Evolutionary conservation across 306 rosid species (phyloP).

Genomic region (Rosa chinensis): DNA sequence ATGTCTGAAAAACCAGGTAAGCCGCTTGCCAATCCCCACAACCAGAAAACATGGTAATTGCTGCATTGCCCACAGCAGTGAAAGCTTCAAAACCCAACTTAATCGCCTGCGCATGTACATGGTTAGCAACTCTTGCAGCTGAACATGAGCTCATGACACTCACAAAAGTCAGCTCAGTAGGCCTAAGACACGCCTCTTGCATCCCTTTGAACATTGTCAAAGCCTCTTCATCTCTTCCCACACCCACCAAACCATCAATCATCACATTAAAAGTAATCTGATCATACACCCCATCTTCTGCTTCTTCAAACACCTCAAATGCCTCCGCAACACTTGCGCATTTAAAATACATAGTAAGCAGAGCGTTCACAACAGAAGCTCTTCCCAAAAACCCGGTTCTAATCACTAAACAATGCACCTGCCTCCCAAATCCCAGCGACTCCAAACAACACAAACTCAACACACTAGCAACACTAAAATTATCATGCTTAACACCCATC

Average conservation of each 20-base stretch:
- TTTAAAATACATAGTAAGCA: slow-evolving; percentile 67
- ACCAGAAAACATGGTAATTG: slow-evolving; percentile 71
- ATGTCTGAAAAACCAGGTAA: slow-evolving; percentile 44
- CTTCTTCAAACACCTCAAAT: slow-evolving; percentile 54
- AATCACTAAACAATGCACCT: slow-evolving; percentile 53
- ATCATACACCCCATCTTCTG: slow-evolving; percentile 37
- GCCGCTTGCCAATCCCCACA: slow-evolving; percentile 53
- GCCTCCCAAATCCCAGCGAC: slow-evolving; percentile 55
- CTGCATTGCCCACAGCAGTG: slow-evolving; percentile 61
- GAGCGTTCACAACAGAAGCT: slow-evolving; percentile 66
- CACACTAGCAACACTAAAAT: slow-evolving; percentile 55
- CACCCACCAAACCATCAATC: slow-evolving; percentile 62
- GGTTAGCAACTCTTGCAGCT: slow-evolving; percentile 41
- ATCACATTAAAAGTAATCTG: slow-evolving; percentile 67
- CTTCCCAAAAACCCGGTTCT: slow-evolving; percentile 51
- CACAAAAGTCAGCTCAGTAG: slow-evolving; percentile 65
- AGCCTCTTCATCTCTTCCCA: slow-evolving; percentile 53
- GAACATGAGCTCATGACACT: slow-evolving; percentile 74
- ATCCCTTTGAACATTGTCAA: slow-evolving; percentile 55
- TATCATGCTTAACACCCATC: slow-evolving; percentile 52
- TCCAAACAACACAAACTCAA: slow-evolving; percentile 54
- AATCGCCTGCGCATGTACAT: slow-evolving; percentile 55
- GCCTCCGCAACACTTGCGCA: slow-evolving; percentile 47
- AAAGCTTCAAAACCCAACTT: slow-evolving; percentile 56
- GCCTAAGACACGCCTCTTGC: slow-evolving; percentile 43